Evolutionary conservation across 495 filamentous ascomycete species (phyloP), one percentile per base, ranked within the genome.

Genomic region (Neurospora sp.): DNA sequence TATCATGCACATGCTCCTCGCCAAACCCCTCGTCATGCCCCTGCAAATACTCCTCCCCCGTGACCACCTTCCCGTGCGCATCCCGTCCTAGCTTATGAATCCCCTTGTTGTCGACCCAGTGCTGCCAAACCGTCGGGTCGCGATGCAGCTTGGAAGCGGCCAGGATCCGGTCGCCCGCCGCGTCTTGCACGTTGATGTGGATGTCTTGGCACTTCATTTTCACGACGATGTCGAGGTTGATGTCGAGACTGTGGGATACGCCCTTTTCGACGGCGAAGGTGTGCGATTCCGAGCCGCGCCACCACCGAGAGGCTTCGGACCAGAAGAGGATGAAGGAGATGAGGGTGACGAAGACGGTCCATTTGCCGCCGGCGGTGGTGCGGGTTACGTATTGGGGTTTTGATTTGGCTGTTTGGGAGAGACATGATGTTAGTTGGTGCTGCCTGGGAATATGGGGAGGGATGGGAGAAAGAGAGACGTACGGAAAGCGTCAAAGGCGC

Each of bases 401-500:
- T 72, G 93, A 92, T 89, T 99, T 99, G 65, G 96, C 94, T 98
- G 76, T 38, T 35, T 37, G 35, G 2, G 46, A 2, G 72, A 70
- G 71, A 39, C 39, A 27, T 65, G 53, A 69, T 70, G 77, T 82
- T 76, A 84, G 82, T 76, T 38, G 46, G 39, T 38, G 42, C 2
- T 71, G 61, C 6, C 70, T 38, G 38, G 65, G 44, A 12, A 37
- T 14, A 35, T 40, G 10, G 20, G 44, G 22, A 72, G 46, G 46
- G 53, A 18, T 61, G 37, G 35, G 61, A 18, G 40, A 70, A 11
- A 69, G 71, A 59, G 75, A 69, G 27, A 89, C 92, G 79, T 87
- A 98, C 94, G 96, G 82, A 99, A 99, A 76, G 94, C 95, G 88
- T 99, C 96, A 82, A 99, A 99, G 44, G 94, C 92, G 81, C 89